These are phyloP conservation scores for Backusella circina DNA, from an alignment of 192 early-diverging fungal species.

Conservation along the genomic window DNA sequence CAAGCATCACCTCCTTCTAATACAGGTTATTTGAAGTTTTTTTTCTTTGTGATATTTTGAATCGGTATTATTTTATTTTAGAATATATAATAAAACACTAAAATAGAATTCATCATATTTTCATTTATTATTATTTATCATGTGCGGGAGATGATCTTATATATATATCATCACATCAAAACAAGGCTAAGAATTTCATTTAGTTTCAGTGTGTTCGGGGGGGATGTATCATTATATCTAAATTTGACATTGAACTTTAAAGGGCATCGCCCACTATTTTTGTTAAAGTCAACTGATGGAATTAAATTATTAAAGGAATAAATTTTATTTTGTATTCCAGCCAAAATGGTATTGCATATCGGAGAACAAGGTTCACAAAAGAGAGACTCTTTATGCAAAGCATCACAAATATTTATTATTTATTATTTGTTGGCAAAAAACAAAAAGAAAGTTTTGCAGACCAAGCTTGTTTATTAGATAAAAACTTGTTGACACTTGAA, in stretches of 20 bases:
- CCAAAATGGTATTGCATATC: background rate
- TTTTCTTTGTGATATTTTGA: background rate
- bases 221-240: background rate
- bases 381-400: background rate
- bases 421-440: background rate
- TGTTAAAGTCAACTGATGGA: conserved; percentile 3
- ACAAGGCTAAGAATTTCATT: background rate
- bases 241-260: conserved; percentile 5
- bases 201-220: background rate
- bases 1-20: conserved; percentile 2
- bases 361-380: background rate
- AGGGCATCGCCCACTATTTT: background rate
- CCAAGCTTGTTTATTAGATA: background rate
- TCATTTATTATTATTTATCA: background rate
- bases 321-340: background rate
- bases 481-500: conserved; percentile 1
- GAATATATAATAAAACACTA: background rate
- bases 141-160: background rate
- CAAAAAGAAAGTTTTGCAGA: background rate
- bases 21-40: background rate
- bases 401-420: background rate
- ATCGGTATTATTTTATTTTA: background rate
- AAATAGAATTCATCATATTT: background rate
- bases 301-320: background rate
- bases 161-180: background rate